Percentiles rank a stretch among this genome's conserved stretches.
Conservation (phyloP, 768 basidiomycete genomes). For the Ramaria rubella region DNA sequence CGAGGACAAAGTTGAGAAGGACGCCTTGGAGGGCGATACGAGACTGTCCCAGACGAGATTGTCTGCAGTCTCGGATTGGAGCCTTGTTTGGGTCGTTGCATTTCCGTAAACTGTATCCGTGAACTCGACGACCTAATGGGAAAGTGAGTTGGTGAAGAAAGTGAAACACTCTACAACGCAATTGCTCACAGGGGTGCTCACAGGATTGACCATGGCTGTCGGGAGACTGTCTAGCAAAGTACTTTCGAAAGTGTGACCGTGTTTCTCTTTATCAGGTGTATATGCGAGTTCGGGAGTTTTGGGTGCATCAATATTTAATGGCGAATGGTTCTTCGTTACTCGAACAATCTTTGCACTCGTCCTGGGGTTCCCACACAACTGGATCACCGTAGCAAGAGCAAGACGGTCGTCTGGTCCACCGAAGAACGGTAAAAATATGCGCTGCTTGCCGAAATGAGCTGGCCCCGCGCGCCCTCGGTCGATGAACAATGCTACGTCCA, state of each 20-base stretch:
- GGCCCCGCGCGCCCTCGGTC: conserved; percentile 45
- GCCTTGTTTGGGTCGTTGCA: conserved; percentile 49
- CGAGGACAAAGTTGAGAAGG: background rate
- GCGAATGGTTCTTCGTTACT: conserved; percentile 41
- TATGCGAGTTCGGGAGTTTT: too few species aligned
- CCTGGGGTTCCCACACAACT: conserved; percentile 64
- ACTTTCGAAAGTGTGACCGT: too few species aligned
- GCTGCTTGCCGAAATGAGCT: conserved; percentile 34
- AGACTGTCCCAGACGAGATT: conserved; percentile 67
- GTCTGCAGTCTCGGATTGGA: conserved; percentile 84
- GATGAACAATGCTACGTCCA: conserved; percentile 78
- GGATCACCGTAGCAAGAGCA: conserved; percentile 77
- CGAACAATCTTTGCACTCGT: conserved; percentile 72
- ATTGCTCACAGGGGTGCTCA: too few species aligned
- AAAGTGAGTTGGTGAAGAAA: too few species aligned
- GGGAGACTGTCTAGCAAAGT: too few species aligned
- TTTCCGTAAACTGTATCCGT: too few species aligned
- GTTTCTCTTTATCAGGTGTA: too few species aligned
- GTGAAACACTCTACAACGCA: too few species aligned
- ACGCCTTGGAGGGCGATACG: conserved; percentile 23
- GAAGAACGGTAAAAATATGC: conserved; percentile 85
- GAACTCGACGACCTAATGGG: too few species aligned
- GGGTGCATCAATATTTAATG: too few species aligned
- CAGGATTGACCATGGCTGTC: too few species aligned
- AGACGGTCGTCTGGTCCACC: conserved; percentile 92